Evolutionary conservation across 1,284 basidiomycete genomes (phyloP).

Genomic region (Melampsora americana): DNA sequence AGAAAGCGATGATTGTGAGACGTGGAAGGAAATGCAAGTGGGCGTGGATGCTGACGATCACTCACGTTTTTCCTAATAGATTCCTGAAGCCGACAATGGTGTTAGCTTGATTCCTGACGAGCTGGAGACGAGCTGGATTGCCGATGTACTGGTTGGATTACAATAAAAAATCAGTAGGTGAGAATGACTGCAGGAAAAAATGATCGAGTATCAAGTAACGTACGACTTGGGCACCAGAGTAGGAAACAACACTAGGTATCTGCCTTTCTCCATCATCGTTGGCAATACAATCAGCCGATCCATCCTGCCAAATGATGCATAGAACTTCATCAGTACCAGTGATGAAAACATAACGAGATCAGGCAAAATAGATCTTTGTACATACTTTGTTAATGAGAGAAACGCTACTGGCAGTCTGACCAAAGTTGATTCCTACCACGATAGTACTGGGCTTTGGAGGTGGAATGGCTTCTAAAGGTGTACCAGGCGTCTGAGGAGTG

Average conservation of each 20-base stretch:
- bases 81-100: conserved; percentile 93
- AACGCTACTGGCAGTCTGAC: conserved; percentile 91
- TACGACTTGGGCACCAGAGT: conserved; percentile 83
- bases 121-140: conserved; percentile 88
- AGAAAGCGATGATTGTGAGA: conserved; percentile 56
- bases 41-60: conserved; percentile 35
- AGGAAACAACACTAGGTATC: conserved; percentile 90
- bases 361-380: conserved; percentile 42
- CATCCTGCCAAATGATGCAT: conserved; percentile 62
- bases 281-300: conserved; percentile 85
- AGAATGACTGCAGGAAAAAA: neutral
- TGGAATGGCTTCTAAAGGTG: conserved; percentile 31
- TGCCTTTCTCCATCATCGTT: conserved; percentile 98
- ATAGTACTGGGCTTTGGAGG: conserved; percentile 47
- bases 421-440: conserved; percentile 89
- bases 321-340: neutral
- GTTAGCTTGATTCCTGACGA: conserved; percentile 91
- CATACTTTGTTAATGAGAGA: conserved; percentile 88
- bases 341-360: neutral
- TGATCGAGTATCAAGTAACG: conserved; percentile 51
- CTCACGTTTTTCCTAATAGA: conserved; percentile 82
- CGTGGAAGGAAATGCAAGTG: neutral
- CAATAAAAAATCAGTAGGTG: neutral
- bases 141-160: conserved; percentile 73
- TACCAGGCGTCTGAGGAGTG: conserved; percentile 39